Evolutionary conservation across 768 basidiomycete genomes (phyloP).

Genomic region (Cystobasidium ongulense): DNA sequence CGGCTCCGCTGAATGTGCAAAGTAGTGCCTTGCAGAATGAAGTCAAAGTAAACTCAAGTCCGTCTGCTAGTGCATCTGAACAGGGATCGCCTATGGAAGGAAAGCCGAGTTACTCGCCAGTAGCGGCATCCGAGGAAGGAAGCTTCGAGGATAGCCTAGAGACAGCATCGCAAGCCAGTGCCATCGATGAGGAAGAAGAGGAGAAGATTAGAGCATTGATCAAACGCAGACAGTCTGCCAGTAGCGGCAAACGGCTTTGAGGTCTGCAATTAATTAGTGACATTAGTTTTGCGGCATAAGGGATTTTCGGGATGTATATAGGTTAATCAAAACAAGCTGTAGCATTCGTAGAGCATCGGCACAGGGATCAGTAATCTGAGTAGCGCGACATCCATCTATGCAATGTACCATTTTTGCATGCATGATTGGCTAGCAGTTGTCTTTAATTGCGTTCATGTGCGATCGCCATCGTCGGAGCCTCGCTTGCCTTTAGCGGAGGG

Average conservation of each 20-base stretch:
- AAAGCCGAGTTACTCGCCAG: background rate
- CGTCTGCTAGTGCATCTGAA: background rate
- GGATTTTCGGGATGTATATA: too few species aligned
- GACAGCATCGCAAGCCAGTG: slow-evolving; percentile 1
- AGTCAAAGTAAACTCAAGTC: background rate
- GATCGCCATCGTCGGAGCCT: too few species aligned
- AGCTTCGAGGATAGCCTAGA: background rate
- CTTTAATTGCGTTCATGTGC: too few species aligned
- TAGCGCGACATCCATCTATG: too few species aligned
- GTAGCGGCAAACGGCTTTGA: background rate
- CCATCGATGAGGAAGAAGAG: background rate
- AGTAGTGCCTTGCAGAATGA: background rate
- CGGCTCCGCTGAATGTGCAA: background rate
- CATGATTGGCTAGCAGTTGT: too few species aligned
- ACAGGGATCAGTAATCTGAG: too few species aligned
- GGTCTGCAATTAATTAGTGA: background rate
- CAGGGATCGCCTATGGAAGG: background rate
- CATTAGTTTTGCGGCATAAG: too few species aligned
- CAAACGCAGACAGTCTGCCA: background rate
- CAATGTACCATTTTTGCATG: too few species aligned
- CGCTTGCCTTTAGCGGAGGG: too few species aligned
- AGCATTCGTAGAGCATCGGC: too few species aligned
- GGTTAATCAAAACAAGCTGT: too few species aligned
- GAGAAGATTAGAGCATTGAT: background rate
- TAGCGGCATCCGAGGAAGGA: background rate